These are phyloP conservation scores for Cardamine chenopodiifolia DNA, from an alignment of 345 rosid species.

Conservation along the genomic window DNA sequence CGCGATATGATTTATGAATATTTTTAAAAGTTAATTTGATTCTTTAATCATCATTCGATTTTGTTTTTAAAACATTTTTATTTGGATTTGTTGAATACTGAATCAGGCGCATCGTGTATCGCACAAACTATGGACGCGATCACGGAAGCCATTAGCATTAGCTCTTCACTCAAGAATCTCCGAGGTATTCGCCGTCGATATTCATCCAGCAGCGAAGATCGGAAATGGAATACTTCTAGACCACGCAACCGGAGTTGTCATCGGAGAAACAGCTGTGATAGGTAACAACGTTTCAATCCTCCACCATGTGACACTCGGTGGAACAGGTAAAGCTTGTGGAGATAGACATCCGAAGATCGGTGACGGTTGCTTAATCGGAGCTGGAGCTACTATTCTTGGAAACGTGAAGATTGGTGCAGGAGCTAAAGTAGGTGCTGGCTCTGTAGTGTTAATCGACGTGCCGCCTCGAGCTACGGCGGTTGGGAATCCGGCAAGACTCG, in stretches of 20 bases:
- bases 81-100: not conserved
- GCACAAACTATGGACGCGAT: constrained; percentile 80
- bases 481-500: constrained; percentile 94
- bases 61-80: not conserved
- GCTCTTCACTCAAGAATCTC: constrained; percentile 93
- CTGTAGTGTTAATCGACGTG: constrained; percentile 81
- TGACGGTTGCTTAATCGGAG: constrained; percentile 92
- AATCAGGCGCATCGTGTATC: constrained; percentile 86
- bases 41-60: not conserved
- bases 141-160: constrained; percentile 78
- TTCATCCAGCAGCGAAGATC: constrained; percentile 92
- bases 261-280: constrained; percentile 88
- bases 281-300: constrained; percentile 93
- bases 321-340: constrained; percentile 76
- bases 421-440: constrained; percentile 94
- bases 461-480: constrained; percentile 82
- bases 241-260: constrained; percentile 91
- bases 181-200: constrained; percentile 90
- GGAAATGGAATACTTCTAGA: constrained; percentile 88
- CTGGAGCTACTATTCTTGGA: constrained; percentile 90
- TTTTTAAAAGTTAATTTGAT: not conserved
- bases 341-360: constrained; percentile 96
- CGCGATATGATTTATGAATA: not conserved
- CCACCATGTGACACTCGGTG: constrained; percentile 94
- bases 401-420: constrained; percentile 81